phyloP scores from a whole-genome alignment of 2,329 filamentous ascomycete genomes.

The Aspergillus sp. region DNA sequence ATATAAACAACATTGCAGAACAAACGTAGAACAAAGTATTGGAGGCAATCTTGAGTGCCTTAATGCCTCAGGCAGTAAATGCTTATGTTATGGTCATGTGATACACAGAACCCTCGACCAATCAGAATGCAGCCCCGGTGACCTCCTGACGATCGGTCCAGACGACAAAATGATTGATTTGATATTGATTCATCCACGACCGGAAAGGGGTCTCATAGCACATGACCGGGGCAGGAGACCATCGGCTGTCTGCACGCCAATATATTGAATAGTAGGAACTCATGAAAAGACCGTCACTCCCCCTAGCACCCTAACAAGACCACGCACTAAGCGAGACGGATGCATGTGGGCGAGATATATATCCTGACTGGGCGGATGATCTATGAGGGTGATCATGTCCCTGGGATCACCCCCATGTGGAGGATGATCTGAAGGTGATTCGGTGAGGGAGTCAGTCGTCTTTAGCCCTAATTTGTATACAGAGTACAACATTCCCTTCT shows the following conservation, averaged over 20 bases:
- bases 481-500: no score
- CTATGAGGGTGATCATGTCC: neutral
- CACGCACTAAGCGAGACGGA: neutral
- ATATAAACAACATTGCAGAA: no score
- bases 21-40: no score
- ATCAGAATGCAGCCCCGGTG: neutral
- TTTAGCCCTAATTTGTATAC: no score
- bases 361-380: neutral
- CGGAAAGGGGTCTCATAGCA: no score
- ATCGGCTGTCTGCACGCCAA: no score
- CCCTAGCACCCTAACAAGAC: neutral
- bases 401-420: no score
- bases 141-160: neutral
- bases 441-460: no score
- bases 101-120: neutral
- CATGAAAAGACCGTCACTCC: neutral
- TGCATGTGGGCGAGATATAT: neutral
- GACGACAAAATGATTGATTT: no score
- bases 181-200: no score
- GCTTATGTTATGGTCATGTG: neutral
- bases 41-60: neutral
- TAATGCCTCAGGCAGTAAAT: neutral
- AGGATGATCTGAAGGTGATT: no score
- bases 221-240: no score
- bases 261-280: neutral